Evolutionary conservation across 768 basidiomycete species (phyloP).

Genomic region (Boletus sensibilis): DNA sequence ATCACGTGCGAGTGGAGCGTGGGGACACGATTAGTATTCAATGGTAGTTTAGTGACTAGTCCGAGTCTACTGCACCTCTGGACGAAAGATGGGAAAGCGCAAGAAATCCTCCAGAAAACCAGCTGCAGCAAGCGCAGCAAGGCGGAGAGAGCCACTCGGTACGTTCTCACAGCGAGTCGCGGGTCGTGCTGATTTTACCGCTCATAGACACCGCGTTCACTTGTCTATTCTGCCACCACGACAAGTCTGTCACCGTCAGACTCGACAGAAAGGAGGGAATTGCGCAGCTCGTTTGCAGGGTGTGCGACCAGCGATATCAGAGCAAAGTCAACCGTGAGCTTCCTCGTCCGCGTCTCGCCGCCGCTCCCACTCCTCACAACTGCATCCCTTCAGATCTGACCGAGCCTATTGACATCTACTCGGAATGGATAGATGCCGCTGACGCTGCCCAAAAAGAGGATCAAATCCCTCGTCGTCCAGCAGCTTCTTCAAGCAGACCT

Average conservation of each 20-base stretch:
- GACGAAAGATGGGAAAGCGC: constrained; percentile 72
- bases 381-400: constrained; percentile 61
- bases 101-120: constrained; percentile 89
- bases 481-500: constrained; percentile 49
- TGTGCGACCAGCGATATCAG: constrained; percentile 86
- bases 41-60: no score
- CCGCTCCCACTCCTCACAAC: constrained; percentile 16
- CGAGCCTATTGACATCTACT: constrained; percentile 86
- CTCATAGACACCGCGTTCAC: constrained; percentile 75
- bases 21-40: no score
- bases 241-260: constrained; percentile 83
- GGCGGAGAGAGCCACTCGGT: constrained; percentile 75
- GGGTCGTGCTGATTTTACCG: constrained; percentile 2
- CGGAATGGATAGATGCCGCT: constrained; percentile 89
- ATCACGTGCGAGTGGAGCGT: constrained; percentile 30
- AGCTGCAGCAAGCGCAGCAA: constrained; percentile 57
- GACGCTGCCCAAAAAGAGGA: constrained; percentile 76
- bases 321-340: constrained; percentile 81
- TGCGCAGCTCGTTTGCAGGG: constrained; percentile 75
- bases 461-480: constrained; percentile 49
- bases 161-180: constrained; percentile 2
- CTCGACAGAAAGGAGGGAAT: constrained; percentile 84
- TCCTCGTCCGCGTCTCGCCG: background rate
- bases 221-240: constrained; percentile 87
- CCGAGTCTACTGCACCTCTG: background rate